Conservation (phyloP, 1,139 yeast species). For the Nadsonia starkeyi-henricii region DNA sequence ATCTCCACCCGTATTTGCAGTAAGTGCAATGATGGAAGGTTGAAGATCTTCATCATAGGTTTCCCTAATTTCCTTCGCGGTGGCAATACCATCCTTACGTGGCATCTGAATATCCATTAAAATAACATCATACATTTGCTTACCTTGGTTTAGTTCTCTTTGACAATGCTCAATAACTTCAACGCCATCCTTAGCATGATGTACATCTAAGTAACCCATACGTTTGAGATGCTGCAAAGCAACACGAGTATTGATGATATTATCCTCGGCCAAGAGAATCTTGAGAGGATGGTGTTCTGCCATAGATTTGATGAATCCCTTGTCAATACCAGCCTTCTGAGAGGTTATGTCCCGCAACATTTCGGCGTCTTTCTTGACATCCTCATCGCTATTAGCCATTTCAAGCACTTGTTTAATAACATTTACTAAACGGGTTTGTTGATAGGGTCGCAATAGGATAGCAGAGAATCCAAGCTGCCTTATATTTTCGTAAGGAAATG, state of each 20-base stretch:
- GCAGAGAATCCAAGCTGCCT: slow-evolving; percentile 17
- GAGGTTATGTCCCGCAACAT: neutral
- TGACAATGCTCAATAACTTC: slow-evolving; percentile 34
- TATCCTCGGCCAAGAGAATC: slow-evolving; percentile 41
- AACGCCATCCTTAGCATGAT: slow-evolving; percentile 43
- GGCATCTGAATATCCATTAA: slow-evolving; percentile 49
- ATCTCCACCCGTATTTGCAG: slow-evolving; percentile 46
- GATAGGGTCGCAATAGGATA: slow-evolving; percentile 18
- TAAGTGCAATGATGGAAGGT: slow-evolving; percentile 37
- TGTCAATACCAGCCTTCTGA: slow-evolving; percentile 8
- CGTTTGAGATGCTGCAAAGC: slow-evolving; percentile 38
- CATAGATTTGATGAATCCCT: slow-evolving; percentile 15
- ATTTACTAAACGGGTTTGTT: slow-evolving; percentile 15
- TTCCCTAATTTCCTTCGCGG: slow-evolving; percentile 26
- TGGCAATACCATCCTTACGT: slow-evolving; percentile 37
- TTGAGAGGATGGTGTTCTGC: slow-evolving; percentile 30
- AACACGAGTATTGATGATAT: slow-evolving; percentile 36
- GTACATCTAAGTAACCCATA: slow-evolving; percentile 36
- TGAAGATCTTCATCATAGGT: slow-evolving; percentile 20
- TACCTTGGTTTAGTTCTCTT: slow-evolving; percentile 16
- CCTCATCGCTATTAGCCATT: neutral
- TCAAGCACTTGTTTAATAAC: slow-evolving; percentile 10
- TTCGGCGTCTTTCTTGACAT: neutral
- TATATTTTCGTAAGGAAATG: slow-evolving; percentile 14
- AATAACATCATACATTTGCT: slow-evolving; percentile 33